These are phyloP conservation scores for Paramecium biaurelia DNA, from an alignment of 73 alveolate species.

Conservation along the genomic window DNA sequence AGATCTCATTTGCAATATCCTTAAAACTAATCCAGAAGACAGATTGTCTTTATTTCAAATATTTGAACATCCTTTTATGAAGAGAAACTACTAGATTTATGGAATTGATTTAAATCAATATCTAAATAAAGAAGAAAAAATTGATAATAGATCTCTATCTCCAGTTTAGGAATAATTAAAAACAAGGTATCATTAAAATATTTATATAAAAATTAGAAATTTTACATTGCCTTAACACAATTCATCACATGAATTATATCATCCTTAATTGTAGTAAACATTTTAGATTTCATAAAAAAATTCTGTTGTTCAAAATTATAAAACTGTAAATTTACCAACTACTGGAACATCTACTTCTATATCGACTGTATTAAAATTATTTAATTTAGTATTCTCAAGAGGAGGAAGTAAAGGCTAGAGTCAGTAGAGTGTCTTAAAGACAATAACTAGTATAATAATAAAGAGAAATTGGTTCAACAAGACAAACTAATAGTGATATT, in stretches of 20 bases:
- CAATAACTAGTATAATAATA: background rate
- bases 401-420: conserved; percentile 27
- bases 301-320: background rate
- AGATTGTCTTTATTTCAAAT: background rate
- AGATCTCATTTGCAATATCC: background rate
- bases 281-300: background rate
- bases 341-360: background rate
- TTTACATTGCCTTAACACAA: background rate
- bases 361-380: background rate
- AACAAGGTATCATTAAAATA: background rate
- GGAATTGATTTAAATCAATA: background rate
- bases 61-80: conserved; percentile 30
- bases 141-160: background rate
- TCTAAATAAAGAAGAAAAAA: conserved; percentile 2
- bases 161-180: conserved; percentile 11
- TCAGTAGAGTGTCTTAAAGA: background rate
- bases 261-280: background rate
- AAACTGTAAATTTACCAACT: background rate
- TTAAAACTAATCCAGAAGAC: conserved; percentile 8
- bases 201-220: background rate
- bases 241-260: background rate
- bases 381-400: conserved; percentile 1
- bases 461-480: conserved; percentile 2
- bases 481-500: conserved; percentile 14
- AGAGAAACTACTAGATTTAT: background rate